phyloP scores from a whole-genome alignment of 2,329 filamentous ascomycete genomes.

The Pyricularia sp. region DNA sequence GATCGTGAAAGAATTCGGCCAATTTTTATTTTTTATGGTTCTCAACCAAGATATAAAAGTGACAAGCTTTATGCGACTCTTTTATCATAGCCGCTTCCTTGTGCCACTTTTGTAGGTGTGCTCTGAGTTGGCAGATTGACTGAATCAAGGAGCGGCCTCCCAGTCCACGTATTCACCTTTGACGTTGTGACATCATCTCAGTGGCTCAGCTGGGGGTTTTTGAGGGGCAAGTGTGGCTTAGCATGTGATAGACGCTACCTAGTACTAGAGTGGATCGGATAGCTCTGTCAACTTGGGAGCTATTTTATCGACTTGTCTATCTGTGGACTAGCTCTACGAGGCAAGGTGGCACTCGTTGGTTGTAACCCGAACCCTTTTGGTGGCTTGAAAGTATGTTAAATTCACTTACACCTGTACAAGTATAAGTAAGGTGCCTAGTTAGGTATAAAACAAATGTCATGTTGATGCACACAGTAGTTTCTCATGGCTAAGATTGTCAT shows the following conservation, averaged over 20 bases:
- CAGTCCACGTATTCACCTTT: background rate
- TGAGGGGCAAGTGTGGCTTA: background rate
- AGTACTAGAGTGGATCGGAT: background rate
- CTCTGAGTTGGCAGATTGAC: background rate
- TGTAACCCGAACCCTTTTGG: background rate
- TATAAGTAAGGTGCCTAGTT: no score
- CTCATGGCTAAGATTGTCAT: no score
- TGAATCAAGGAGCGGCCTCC: background rate
- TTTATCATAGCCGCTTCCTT: background rate
- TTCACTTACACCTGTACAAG: background rate
- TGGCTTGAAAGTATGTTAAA: background rate
- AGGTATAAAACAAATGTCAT: background rate
- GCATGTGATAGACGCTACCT: constrained; percentile 9
- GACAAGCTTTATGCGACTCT: background rate
- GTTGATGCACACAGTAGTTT: background rate
- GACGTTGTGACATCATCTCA: background rate
- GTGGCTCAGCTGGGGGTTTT: constrained; percentile 5
- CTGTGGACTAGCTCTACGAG: background rate
- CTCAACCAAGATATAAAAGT: background rate
- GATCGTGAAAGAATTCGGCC: no score
- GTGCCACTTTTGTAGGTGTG: background rate
- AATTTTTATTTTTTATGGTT: background rate
- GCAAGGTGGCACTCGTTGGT: no score
- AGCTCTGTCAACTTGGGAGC: background rate
- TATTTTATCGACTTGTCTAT: background rate